Evolutionary conservation across 208 protist genomes (phyloP).

Genomic region (Endotrypanum monterogeii): DNA sequence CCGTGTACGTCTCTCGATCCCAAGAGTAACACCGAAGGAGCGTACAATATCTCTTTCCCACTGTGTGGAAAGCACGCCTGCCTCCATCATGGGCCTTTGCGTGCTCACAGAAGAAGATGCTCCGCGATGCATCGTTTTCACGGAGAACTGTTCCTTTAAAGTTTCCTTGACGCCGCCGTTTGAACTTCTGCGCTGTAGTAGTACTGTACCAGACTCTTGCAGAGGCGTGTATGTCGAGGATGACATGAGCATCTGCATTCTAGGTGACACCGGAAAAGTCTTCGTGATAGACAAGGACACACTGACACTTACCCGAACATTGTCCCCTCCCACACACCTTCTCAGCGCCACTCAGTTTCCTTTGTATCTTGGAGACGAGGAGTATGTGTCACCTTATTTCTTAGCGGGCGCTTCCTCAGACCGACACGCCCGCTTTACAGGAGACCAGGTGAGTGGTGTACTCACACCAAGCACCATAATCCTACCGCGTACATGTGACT

Average conservation of each 20-base stretch:
- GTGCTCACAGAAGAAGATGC: conserved; percentile 25
- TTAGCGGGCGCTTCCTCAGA: conserved; percentile 27
- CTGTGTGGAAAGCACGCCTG: conserved; percentile 21
- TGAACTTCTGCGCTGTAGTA: conserved; percentile 27
- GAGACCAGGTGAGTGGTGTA: conserved; percentile 38
- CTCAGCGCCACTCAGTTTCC: conserved; percentile 25
- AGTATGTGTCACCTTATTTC: conserved; percentile 56
- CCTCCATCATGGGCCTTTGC: conserved; percentile 36
- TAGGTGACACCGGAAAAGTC: conserved; percentile 36
- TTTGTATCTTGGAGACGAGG: conserved; percentile 51
- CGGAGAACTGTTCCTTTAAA: conserved; percentile 35
- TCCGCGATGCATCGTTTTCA: conserved; percentile 37
- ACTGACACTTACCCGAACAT: conserved; percentile 30
- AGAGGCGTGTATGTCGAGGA: conserved; percentile 36
- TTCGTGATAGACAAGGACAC: conserved; percentile 60
- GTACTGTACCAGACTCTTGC: conserved; percentile 28
- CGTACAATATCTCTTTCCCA: conserved; percentile 52
- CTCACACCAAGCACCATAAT: conserved; percentile 39
- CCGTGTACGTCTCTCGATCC: conserved; percentile 56
- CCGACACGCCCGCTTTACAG: conserved; percentile 30
- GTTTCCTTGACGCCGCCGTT: conserved; percentile 24
- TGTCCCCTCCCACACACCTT: conserved; percentile 15
- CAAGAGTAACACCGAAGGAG: conserved; percentile 34
- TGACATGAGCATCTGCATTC: conserved; percentile 43
- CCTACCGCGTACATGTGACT: conserved; percentile 62